Evolutionary conservation across 1,139 yeast genomes (phyloP).

Genomic region (Blastobotrys capitulatus): DNA sequence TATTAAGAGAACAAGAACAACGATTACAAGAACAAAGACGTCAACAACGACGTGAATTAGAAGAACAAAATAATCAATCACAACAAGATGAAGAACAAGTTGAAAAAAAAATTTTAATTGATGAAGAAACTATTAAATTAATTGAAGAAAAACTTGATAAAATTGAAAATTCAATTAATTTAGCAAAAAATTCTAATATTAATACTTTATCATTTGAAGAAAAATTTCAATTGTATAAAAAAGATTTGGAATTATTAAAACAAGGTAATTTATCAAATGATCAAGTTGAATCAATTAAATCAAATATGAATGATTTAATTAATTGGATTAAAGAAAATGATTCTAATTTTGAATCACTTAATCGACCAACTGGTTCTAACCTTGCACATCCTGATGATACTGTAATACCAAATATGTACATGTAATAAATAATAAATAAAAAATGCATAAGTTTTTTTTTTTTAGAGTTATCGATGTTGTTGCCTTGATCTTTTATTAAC

Average conservation of each 20-base stretch:
- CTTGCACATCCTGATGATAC: constrained; percentile 13
- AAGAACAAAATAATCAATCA: background rate
- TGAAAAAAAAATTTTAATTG: background rate
- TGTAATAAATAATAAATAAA: background rate
- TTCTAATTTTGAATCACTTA: background rate
- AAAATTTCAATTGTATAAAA: too few species aligned
- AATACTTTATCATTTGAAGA: too few species aligned
- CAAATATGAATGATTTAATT: too few species aligned
- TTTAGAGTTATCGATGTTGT: background rate
- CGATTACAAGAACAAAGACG: background rate
- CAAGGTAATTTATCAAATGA: too few species aligned
- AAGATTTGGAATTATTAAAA: too few species aligned
- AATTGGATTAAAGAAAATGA: too few species aligned
- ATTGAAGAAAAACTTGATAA: background rate
- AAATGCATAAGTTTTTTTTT: background rate
- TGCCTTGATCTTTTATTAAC: constrained; percentile 41
- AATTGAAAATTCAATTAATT: background rate
- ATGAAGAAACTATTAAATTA: background rate
- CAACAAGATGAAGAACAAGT: background rate
- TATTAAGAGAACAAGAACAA: background rate
- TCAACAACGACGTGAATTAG: background rate
- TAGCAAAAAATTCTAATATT: too few species aligned
- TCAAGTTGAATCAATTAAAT: too few species aligned
- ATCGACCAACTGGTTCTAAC: constrained; percentile 12
- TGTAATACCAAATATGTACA: constrained; percentile 6